These are phyloP conservation scores for Heteromeles arbutifolia DNA, from an alignment of 306 rosid genomes.

Conservation along the genomic window DNA sequence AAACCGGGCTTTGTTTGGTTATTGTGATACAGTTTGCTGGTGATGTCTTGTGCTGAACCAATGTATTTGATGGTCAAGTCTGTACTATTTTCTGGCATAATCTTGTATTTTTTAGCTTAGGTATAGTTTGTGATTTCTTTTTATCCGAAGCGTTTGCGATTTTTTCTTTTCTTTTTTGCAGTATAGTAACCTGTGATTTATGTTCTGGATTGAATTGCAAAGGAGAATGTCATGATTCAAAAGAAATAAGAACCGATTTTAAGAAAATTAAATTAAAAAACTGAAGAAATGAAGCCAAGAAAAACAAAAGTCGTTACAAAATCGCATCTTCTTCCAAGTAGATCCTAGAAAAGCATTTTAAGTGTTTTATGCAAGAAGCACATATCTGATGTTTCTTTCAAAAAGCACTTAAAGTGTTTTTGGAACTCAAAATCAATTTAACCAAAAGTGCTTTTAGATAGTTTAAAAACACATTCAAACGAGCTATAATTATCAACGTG, in stretches of 20 bases:
- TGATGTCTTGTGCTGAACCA: constrained; percentile 6
- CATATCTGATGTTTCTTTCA: too few species aligned
- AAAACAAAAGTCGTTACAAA: too few species aligned
- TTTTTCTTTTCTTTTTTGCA: background rate
- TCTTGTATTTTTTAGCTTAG: background rate
- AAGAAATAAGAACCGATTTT: too few species aligned
- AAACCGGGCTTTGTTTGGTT: constrained; percentile 19
- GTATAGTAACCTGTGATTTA: background rate
- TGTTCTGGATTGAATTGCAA: background rate
- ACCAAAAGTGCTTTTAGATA: too few species aligned
- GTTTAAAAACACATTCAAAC: too few species aligned
- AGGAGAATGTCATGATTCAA: background rate
- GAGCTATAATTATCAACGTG: background rate
- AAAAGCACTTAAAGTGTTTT: too few species aligned
- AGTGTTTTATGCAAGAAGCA: too few species aligned
- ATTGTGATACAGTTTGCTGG: constrained; percentile 13
- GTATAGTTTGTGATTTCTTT: background rate
- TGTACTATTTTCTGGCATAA: background rate
- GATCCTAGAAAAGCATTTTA: too few species aligned
- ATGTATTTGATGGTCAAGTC: background rate
- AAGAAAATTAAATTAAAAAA: too few species aligned
- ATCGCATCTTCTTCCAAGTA: too few species aligned
- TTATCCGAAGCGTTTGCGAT: background rate
- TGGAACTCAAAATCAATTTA: too few species aligned
- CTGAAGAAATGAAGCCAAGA: too few species aligned